These are phyloP conservation scores for Fusarium sp. DNA, from an alignment of 2,329 filamentous ascomycete species.

Conservation along the genomic window DNA sequence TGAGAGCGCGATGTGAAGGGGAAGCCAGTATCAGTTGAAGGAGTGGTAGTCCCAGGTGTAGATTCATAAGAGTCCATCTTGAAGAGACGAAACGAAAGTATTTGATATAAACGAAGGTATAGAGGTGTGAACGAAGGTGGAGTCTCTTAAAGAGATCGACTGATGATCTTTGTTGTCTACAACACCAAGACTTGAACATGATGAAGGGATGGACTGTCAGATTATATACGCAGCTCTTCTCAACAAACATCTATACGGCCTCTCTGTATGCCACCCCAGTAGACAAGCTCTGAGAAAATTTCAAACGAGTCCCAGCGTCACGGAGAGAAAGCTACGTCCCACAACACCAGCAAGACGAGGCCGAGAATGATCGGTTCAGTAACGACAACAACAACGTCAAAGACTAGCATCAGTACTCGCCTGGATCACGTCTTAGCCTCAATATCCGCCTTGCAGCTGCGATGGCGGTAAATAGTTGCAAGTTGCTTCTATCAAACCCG, in stretches of 20 bases:
- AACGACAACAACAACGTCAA: background rate
- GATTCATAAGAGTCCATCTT: background rate
- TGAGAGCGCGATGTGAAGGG: background rate
- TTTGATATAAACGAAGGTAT: background rate
- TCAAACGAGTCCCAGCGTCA: background rate
- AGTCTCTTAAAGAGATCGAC: background rate
- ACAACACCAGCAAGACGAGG: background rate
- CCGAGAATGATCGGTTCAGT: background rate
- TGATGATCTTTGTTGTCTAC: background rate
- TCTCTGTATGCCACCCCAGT: background rate
- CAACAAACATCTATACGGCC: accelerated
- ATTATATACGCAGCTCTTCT: background rate
- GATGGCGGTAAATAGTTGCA: background rate
- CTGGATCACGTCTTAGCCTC: background rate
- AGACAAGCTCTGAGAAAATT: background rate
- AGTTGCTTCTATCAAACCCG: background rate
- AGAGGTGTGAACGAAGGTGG: background rate
- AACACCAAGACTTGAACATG: background rate
- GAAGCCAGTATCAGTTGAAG: background rate
- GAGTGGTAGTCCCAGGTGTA: background rate
- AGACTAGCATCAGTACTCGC: background rate
- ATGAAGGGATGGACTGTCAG: background rate
- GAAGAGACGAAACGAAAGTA: background rate
- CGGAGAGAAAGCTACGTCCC: background rate
- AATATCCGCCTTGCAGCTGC: background rate